Evolutionary conservation across 2,329 filamentous ascomycete genomes (phyloP).

Genomic region (Volutella citrinella): DNA sequence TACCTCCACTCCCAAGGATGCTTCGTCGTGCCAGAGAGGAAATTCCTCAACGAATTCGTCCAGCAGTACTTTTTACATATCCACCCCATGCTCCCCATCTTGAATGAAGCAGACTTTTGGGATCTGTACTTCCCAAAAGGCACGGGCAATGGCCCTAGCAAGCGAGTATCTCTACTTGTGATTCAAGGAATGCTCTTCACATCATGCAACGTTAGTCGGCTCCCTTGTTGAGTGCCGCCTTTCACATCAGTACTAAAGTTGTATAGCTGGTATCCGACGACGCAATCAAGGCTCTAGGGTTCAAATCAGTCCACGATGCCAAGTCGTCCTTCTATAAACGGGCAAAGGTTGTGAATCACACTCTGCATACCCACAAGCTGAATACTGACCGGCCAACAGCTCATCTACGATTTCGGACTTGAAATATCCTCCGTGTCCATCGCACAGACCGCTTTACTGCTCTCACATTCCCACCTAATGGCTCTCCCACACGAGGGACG

Average conservation of each 20-base stretch:
- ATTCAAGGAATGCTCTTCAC: constrained; percentile 22
- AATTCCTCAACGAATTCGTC: constrained; percentile 25
- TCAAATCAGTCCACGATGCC: constrained; percentile 20
- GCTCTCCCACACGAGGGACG: constrained; percentile 22
- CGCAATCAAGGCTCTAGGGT: constrained; percentile 16
- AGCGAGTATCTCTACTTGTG: constrained; percentile 18
- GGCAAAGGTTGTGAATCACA: too few relatives aligned
- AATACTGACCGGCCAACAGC: too few relatives aligned
- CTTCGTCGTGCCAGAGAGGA: constrained; percentile 21
- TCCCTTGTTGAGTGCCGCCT: fast-evolving
- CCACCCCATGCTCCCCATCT: constrained; percentile 25
- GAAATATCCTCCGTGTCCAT: constrained; percentile 23
- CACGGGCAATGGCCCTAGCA: constrained; percentile 3
- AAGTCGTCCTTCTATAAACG: constrained; percentile 22
- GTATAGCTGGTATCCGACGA: constrained; percentile 17
- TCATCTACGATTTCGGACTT: constrained; percentile 24
- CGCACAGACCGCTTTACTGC: constrained; percentile 20
- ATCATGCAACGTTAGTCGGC: constrained; percentile 14
- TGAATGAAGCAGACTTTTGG: constrained; percentile 25
- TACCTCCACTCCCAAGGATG: constrained; percentile 25
- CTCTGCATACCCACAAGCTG: too few relatives aligned
- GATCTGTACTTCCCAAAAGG: constrained; percentile 16
- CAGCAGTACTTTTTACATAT: constrained; percentile 27
- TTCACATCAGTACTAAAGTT: constrained; percentile 1
- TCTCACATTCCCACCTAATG: constrained; percentile 22